phyloP scores from a whole-genome alignment of 352 stramenopile species.

The Pythium coloratum region DNA sequence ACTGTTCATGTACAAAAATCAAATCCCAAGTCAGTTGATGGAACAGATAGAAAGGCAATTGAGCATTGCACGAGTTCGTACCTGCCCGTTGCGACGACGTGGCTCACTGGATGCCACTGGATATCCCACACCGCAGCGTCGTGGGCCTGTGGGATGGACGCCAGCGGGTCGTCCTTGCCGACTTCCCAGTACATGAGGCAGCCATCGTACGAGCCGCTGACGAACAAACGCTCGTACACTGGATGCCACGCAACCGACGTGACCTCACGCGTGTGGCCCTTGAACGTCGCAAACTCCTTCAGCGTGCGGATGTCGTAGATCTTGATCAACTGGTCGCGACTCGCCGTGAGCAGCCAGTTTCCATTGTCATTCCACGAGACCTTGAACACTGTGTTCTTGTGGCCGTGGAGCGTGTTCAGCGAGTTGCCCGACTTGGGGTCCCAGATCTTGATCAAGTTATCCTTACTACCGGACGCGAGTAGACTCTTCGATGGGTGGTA shows the following conservation, averaged over 20 bases:
- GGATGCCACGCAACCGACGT: conserved; percentile 97
- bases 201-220: conserved; percentile 96
- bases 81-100: conserved; percentile 94
- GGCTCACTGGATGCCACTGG: conserved; percentile 96
- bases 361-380: conserved; percentile 97
- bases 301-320: conserved; percentile 98
- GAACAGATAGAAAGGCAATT: not conserved
- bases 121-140: conserved; percentile 98
- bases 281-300: conserved; percentile 94
- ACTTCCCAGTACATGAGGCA: conserved; percentile 98
- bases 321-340: conserved; percentile 98
- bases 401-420: conserved; percentile 95
- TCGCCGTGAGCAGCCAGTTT: conserved; percentile 97
- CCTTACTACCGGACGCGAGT: conserved; percentile 95
- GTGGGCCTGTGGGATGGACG: conserved; percentile 91
- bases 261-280: conserved; percentile 95
- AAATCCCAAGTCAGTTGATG: conserved; percentile 8
- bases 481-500: conserved; percentile 95
- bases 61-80: conserved; percentile 21
- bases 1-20: conserved; percentile 28
- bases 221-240: conserved; percentile 95
- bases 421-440: conserved; percentile 93
- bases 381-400: conserved; percentile 98
- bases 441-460: conserved; percentile 98
- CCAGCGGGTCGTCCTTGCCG: conserved; percentile 82